These are phyloP conservation scores for Panellus pusillus DNA, from an alignment of 768 basidiomycete species.

Conservation along the genomic window DNA sequence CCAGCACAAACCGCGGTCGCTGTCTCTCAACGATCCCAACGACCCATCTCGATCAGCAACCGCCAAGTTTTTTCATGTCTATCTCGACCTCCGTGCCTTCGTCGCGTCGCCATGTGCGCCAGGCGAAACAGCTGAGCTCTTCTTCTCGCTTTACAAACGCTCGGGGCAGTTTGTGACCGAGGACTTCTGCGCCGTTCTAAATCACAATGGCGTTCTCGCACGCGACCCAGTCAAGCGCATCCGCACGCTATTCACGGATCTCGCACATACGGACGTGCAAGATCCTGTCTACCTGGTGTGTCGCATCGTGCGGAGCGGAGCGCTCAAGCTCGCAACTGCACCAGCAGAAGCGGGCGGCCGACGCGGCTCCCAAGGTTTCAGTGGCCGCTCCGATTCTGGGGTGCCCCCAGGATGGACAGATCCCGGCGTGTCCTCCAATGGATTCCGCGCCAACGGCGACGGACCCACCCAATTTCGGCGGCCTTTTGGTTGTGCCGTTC, in stretches of 20 bases:
- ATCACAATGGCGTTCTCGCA: constrained; percentile 88
- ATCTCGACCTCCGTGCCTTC: constrained; percentile 88
- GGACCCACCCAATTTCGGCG: constrained; percentile 62
- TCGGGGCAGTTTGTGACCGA: constrained; percentile 90
- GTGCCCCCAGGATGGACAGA: constrained; percentile 5
- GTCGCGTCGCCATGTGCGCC: constrained; percentile 88
- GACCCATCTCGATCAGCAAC: constrained; percentile 39
- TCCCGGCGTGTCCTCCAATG: constrained; percentile 11
- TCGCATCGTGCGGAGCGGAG: constrained; percentile 84
- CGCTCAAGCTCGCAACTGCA: constrained; percentile 68
- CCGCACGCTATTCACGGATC: constrained; percentile 86
- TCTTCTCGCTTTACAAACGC: constrained; percentile 90
- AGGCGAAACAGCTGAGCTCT: constrained; percentile 91
- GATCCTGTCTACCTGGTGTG: constrained; percentile 90
- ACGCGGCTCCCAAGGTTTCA: constrained; percentile 53
- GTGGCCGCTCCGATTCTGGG: constrained; percentile 10
- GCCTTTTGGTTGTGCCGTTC: constrained; percentile 94
- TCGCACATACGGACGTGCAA: constrained; percentile 83
- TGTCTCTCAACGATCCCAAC: constrained; percentile 37
- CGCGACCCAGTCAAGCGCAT: constrained; percentile 74
- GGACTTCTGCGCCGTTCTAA: constrained; percentile 86
- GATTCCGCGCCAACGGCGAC: constrained; percentile 34
- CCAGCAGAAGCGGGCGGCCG: constrained; percentile 41
- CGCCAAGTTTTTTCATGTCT: constrained; percentile 85
- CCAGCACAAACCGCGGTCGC: constrained; percentile 39